Evolutionary conservation across 2,329 filamentous ascomycete genomes (phyloP).

Genomic region (Stagonosporopsis tanaceti): DNA sequence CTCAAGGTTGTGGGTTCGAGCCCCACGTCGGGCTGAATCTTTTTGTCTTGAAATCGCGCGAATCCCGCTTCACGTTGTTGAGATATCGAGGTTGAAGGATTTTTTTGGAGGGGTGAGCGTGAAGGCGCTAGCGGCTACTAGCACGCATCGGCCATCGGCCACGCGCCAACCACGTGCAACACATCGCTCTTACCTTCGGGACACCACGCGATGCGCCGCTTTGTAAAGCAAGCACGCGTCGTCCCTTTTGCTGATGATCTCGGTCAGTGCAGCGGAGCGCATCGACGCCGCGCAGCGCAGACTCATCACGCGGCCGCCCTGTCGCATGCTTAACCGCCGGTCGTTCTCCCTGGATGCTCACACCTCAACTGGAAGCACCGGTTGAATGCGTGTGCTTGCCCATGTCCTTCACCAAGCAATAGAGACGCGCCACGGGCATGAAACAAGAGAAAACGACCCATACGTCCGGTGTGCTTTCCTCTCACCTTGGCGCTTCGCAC

Average conservation of each 20-base stretch:
- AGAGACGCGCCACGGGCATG: not conserved
- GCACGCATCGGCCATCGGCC: no score
- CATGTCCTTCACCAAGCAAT: not conserved
- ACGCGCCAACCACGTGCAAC: not conserved
- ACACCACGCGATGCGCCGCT: not conserved
- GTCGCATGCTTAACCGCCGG: conserved; percentile 1
- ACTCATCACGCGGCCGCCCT: not conserved
- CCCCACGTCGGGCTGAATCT: conserved; percentile 2
- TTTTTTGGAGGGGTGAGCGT: not conserved
- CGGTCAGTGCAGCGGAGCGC: no score
- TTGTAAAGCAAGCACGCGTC: not conserved
- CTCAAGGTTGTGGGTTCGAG: conserved; percentile 22
- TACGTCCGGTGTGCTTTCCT: not conserved
- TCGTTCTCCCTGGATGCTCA: not conserved
- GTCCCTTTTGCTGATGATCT: not conserved
- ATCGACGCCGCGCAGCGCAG: not conserved
- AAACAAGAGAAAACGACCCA: not conserved
- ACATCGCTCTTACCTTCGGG: no score
- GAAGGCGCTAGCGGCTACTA: not conserved
- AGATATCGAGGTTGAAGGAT: not conserved
- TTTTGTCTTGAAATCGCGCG: no score
- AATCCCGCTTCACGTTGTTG: not conserved
- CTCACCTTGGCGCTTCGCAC: not conserved
- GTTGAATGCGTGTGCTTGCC: not conserved
- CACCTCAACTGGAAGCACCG: not conserved